Evolutionary conservation across 2,329 filamentous ascomycete genomes (phyloP).

Genomic region (Domatiomyces catenatus): DNA sequence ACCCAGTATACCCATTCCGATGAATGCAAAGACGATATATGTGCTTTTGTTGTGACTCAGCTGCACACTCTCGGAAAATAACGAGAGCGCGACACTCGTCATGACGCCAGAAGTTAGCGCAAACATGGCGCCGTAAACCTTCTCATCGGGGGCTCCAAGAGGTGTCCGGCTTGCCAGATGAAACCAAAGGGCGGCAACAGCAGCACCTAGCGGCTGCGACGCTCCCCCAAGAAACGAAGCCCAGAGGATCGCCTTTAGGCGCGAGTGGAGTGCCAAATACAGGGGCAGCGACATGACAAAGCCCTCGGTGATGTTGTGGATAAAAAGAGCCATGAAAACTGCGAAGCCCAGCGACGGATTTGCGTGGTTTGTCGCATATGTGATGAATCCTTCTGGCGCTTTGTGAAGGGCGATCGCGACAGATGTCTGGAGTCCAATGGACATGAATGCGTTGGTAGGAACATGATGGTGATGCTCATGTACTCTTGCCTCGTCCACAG

Average conservation of each 20-base stretch:
- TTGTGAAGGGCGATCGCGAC: constrained; percentile 94
- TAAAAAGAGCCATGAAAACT: constrained; percentile 88
- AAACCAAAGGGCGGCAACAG: constrained; percentile 73
- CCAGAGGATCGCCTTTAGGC: constrained; percentile 69
- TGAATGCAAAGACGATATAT: constrained; percentile 65
- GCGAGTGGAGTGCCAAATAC: constrained; percentile 74
- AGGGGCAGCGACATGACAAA: constrained; percentile 87
- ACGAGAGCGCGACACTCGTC: constrained; percentile 77
- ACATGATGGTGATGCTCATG: constrained; percentile 79
- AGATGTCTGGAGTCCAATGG: constrained; percentile 88
- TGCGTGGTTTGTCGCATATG: constrained; percentile 92
- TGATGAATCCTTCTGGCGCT: constrained; percentile 74
- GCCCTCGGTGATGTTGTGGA: constrained; percentile 96
- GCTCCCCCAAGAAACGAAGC: constrained; percentile 69
- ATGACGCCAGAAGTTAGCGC: constrained; percentile 85
- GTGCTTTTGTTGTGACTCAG: constrained; percentile 64
- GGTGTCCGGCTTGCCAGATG: constrained; percentile 44
- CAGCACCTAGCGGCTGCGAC: constrained; percentile 75
- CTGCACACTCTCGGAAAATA: constrained; percentile 74
- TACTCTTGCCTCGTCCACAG: constrained; percentile 8
- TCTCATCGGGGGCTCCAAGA: constrained; percentile 33
- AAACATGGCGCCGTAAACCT: constrained; percentile 52
- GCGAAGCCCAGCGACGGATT: constrained; percentile 77
- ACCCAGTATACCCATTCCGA: constrained; percentile 74
- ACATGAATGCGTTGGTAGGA: constrained; percentile 80